These are phyloP conservation scores for Albugo laibachii DNA, from an alignment of 352 stramenopile genomes.

Conservation along the genomic window DNA sequence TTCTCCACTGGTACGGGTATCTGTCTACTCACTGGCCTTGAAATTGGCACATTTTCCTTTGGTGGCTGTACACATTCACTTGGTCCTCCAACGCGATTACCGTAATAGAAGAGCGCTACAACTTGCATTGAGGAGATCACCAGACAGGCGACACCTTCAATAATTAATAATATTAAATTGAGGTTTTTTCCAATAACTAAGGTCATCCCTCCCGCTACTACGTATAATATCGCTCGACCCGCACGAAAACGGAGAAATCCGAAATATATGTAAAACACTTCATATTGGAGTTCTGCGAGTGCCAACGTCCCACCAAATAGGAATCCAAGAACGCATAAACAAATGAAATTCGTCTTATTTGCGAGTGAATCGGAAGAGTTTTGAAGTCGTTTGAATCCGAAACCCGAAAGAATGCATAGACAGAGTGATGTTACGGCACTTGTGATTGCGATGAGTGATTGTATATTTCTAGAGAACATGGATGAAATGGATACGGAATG, in stretches of 20 bases:
- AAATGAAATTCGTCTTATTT: slow-evolving; percentile 35
- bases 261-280: slow-evolving; percentile 63
- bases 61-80: too few species aligned
- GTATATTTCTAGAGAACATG: too few species aligned
- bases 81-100: neutral
- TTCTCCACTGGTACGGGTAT: too few species aligned
- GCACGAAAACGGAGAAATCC: slow-evolving; percentile 60
- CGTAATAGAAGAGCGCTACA: slow-evolving; percentile 12
- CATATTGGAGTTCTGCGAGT: slow-evolving; percentile 36
- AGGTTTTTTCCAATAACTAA: slow-evolving; percentile 35
- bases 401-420: neutral
- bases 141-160: slow-evolving; percentile 31
- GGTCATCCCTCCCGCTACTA: slow-evolving; percentile 36
- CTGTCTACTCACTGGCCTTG: too few species aligned
- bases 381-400: slow-evolving; percentile 26
- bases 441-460: too few species aligned
- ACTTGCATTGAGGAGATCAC: slow-evolving; percentile 19
- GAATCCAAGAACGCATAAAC: slow-evolving; percentile 48
- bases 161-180: slow-evolving; percentile 25
- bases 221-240: slow-evolving; percentile 29
- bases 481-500: too few species aligned
- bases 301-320: slow-evolving; percentile 36
- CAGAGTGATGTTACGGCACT: too few species aligned
- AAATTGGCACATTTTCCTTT: too few species aligned
- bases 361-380: slow-evolving; percentile 14